Percentiles rank a stretch among this genome's conserved stretches.
Conservation (phyloP, 352 stramenopile species). For the Plasmopara halstedii region DNA sequence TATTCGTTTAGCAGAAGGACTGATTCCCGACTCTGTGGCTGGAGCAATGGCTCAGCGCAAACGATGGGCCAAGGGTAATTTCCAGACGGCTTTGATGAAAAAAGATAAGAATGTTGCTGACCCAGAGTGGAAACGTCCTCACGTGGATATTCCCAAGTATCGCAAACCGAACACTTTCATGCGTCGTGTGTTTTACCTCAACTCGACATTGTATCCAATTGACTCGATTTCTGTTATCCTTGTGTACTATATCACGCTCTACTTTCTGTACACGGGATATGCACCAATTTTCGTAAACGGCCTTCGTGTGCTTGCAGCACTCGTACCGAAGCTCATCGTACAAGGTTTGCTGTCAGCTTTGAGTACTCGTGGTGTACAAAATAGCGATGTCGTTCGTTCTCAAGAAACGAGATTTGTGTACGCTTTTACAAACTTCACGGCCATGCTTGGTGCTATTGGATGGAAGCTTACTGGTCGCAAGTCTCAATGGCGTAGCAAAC, state of each 20-base stretch:
- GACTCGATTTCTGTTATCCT: constrained; percentile 68
- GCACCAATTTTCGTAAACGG: constrained; percentile 74
- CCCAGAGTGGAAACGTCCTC: constrained; percentile 69
- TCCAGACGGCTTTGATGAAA: constrained; percentile 78
- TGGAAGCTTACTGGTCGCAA: constrained; percentile 80
- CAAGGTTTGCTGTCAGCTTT: constrained; percentile 64
- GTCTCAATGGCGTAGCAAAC: constrained; percentile 63
- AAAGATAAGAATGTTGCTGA: constrained; percentile 74
- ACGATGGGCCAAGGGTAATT: constrained; percentile 81
- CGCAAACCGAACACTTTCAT: constrained; percentile 78
- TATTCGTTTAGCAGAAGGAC: constrained; percentile 67
- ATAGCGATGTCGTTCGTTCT: constrained; percentile 73
- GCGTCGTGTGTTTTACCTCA: constrained; percentile 80
- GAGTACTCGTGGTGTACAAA: constrained; percentile 70
- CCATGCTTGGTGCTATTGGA: constrained; percentile 65
- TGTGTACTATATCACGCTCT: constrained; percentile 82
- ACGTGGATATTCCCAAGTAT: constrained; percentile 68
- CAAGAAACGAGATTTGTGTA: constrained; percentile 79
- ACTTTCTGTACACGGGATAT: constrained; percentile 83
- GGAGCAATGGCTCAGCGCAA: constrained; percentile 69
- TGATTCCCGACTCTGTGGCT: constrained; percentile 75
- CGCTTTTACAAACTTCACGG: constrained; percentile 72
- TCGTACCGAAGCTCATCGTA: constrained; percentile 73
- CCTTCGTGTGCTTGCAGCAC: constrained; percentile 49
- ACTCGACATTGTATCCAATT: constrained; percentile 74